These are phyloP conservation scores for Verticillium nonalfalfae DNA, from an alignment of 2,329 filamentous ascomycete genomes.

Conservation along the genomic window DNA sequence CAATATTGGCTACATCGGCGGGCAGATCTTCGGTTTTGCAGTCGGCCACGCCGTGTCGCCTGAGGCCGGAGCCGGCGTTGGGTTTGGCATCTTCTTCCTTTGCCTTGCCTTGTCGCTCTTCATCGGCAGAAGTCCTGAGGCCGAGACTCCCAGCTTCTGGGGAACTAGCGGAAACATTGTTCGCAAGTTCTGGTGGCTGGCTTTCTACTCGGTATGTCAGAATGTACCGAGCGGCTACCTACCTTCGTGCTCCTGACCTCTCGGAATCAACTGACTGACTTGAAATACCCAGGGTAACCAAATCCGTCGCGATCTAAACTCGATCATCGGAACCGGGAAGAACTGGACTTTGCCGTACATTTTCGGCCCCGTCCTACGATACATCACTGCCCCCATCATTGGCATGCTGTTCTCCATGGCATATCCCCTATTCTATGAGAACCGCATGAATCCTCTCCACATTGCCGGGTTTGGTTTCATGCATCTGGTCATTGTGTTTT, in stretches of 20 bases:
- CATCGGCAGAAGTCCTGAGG: constrained; percentile 17
- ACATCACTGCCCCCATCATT: constrained; percentile 12
- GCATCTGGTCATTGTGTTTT: constrained; percentile 7
- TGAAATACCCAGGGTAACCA: constrained; percentile 3
- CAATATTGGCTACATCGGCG: constrained; percentile 42
- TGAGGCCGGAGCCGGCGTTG: constrained; percentile 36
- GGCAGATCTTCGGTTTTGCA: constrained; percentile 38
- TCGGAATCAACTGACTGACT: background rate
- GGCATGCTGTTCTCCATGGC: constrained; percentile 12
- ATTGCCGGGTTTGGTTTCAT: constrained; percentile 11
- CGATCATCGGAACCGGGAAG: constrained; percentile 1
- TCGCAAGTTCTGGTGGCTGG: constrained; percentile 7
- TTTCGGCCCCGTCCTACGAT: constrained; percentile 12
- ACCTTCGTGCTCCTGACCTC: background rate
- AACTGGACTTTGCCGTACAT: constrained; percentile 8
- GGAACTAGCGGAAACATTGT: constrained; percentile 6
- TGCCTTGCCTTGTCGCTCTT: constrained; percentile 26
- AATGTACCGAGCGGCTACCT: background rate
- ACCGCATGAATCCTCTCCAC: constrained; percentile 10
- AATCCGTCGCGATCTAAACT: constrained; percentile 7
- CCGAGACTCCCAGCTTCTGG: constrained; percentile 8
- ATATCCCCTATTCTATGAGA: constrained; percentile 11
- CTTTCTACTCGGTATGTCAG: constrained; percentile 3
- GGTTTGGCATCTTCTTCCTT: constrained; percentile 39
- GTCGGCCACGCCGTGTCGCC: constrained; percentile 37